Percentiles rank a stretch among this genome's conserved stretches.
Evolutionary conservation across 2,329 filamentous ascomycete genomes (phyloP).

Genomic region (Pyricularia grisea): DNA sequence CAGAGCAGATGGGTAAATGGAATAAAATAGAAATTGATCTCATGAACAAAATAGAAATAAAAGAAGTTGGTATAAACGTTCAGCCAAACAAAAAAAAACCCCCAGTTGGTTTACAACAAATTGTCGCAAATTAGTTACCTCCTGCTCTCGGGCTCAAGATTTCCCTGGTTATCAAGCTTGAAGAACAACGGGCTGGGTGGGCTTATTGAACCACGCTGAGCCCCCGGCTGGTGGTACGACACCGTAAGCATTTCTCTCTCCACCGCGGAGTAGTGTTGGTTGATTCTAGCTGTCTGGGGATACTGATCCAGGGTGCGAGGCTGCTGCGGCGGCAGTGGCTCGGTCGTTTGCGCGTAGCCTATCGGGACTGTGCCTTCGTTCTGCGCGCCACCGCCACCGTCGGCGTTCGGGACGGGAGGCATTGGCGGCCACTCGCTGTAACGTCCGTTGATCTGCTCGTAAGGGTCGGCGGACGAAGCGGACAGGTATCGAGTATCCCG

Average conservation of each 20-base stretch:
- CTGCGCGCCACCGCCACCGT: neutral
- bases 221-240: neutral
- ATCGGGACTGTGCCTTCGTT: neutral
- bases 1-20: neutral
- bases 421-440: neutral
- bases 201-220: neutral
- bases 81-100: neutral
- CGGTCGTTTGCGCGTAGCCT: neutral
- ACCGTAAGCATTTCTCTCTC: neutral
- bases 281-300: neutral
- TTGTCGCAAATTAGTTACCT: neutral
- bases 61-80: neutral
- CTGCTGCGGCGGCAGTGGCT: neutral
- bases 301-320: neutral
- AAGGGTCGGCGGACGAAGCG: neutral
- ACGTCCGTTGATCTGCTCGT: neutral
- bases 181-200: neutral
- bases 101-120: too few species aligned
- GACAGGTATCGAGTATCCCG: neutral
- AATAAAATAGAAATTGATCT: neutral
- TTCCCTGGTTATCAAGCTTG: neutral
- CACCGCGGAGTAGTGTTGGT: neutral
- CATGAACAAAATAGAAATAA: neutral
- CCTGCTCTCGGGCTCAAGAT: neutral
- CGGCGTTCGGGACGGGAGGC: neutral